phyloP scores from a whole-genome alignment of 768 basidiomycete genomes.

The Chalciporus piperatus region DNA sequence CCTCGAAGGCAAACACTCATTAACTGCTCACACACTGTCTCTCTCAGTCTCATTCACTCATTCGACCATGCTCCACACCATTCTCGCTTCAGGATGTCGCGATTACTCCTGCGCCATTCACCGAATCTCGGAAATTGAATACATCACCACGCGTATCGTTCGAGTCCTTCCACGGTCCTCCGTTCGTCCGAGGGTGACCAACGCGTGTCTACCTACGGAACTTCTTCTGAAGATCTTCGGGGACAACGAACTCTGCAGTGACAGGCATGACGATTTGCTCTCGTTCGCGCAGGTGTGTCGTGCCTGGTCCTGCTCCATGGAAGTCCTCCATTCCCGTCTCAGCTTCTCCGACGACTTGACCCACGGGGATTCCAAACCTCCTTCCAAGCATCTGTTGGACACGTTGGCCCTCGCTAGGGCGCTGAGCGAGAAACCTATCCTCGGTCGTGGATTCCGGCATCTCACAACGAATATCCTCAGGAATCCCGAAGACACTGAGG shows the following conservation, averaged over 20 bases:
- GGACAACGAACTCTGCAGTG: constrained; percentile 15
- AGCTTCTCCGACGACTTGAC: constrained; percentile 14
- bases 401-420: constrained; percentile 18
- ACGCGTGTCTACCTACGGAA: constrained; percentile 17
- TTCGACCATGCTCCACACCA: constrained; percentile 19
- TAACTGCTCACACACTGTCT: constrained; percentile 17
- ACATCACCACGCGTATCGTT: constrained; percentile 20
- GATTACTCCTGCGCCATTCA: constrained; percentile 2
- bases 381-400: constrained; percentile 6
- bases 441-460: constrained; percentile 10
- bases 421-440: constrained; percentile 10
- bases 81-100: not conserved
- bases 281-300: constrained; percentile 27
- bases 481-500: not conserved
- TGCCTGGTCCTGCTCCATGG: constrained; percentile 24
- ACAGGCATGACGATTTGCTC: constrained; percentile 20
- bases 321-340: constrained; percentile 12
- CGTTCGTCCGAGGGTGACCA: not conserved
- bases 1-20: constrained; percentile 13
- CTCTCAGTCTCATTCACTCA: constrained; percentile 22
- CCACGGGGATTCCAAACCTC: not conserved
- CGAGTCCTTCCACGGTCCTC: constrained; percentile 13
- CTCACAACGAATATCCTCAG: constrained; percentile 19
- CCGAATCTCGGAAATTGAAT: constrained; percentile 14
- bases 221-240: constrained; percentile 20